A percentile compares a stretch with the other conserved stretches of the same genome.
Conservation (phyloP, 23 red algal species). For the Gracilariopsis chorda region DNA sequence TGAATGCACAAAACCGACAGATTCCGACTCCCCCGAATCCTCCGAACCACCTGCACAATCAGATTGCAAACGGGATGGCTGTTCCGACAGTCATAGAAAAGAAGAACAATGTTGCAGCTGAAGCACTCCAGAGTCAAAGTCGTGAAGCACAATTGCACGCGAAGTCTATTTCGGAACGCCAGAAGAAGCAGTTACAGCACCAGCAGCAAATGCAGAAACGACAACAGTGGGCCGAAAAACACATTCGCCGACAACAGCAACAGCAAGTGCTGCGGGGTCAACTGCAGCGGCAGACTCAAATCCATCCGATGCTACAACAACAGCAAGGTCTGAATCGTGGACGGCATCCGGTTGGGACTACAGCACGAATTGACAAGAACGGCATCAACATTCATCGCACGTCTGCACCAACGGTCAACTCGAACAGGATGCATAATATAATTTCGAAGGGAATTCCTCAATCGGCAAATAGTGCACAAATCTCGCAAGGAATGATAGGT, state of each 20-base stretch:
- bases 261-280: conserved; percentile 31
- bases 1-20: conserved; percentile 8
- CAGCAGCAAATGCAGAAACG: conserved; percentile 34
- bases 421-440: neutral
- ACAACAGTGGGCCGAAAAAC: conserved; percentile 27
- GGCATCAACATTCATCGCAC: conserved; percentile 14
- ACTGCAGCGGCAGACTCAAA: conserved; percentile 2
- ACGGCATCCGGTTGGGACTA: neutral
- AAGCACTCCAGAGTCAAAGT: neutral
- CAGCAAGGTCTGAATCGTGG: conserved; percentile 6
- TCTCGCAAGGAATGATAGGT: neutral
- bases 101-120: neutral
- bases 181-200: conserved; percentile 35
- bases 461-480: neutral
- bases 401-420: neutral
- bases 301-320: conserved; percentile 2
- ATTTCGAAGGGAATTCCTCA: neutral
- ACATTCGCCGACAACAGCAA: conserved; percentile 28
- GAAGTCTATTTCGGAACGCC: neutral
- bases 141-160: neutral
- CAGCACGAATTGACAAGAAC: conserved; percentile 13
- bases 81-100: neutral
- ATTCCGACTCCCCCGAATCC: neutral
- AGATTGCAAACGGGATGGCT: neutral
- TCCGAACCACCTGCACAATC: neutral